A percentile compares a stretch with the other conserved stretches of the same genome.
Conservation (phyloP, 208 protist genomes). For the Trypanosoma boissoni region DNA sequence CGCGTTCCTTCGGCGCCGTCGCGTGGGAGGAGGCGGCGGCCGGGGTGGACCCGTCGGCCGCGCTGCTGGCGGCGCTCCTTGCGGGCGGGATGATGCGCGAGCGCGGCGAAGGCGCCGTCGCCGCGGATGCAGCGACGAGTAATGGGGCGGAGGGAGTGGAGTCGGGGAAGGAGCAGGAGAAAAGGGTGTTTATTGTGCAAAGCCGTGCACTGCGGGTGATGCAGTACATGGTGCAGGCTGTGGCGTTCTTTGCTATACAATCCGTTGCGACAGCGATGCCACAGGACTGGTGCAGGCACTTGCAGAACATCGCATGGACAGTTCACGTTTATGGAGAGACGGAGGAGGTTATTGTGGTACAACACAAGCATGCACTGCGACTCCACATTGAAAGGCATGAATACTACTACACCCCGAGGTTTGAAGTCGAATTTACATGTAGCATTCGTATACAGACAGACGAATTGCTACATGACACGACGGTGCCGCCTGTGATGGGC, state of each 20-base stretch:
- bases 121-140: too few relatives aligned
- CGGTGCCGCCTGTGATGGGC: conserved; percentile 13
- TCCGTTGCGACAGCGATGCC: conserved; percentile 45
- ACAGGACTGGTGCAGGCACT: conserved; percentile 60
- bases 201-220: conserved; percentile 65
- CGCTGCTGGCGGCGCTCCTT: conserved; percentile 39
- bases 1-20: conserved; percentile 25
- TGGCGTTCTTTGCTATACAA: conserved; percentile 64
- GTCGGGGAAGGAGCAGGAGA: background rate
- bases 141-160: background rate
- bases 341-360: conserved; percentile 34
- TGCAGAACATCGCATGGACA: conserved; percentile 61
- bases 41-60: conserved; percentile 32
- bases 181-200: conserved; percentile 27
- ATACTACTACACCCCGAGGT: conserved; percentile 29
- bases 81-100: conserved; percentile 46
- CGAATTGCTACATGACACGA: conserved; percentile 15
- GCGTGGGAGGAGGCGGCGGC: conserved; percentile 30
- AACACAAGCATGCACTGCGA: conserved; percentile 51
- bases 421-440: conserved; percentile 59
- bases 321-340: conserved; percentile 36
- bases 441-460: conserved; percentile 42
- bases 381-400: conserved; percentile 52
- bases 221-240: conserved; percentile 66
- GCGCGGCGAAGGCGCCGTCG: too few relatives aligned